These are phyloP conservation scores for Exophiala aquamarina DNA, from an alignment of 2,329 filamentous ascomycete species.

Conservation along the genomic window DNA sequence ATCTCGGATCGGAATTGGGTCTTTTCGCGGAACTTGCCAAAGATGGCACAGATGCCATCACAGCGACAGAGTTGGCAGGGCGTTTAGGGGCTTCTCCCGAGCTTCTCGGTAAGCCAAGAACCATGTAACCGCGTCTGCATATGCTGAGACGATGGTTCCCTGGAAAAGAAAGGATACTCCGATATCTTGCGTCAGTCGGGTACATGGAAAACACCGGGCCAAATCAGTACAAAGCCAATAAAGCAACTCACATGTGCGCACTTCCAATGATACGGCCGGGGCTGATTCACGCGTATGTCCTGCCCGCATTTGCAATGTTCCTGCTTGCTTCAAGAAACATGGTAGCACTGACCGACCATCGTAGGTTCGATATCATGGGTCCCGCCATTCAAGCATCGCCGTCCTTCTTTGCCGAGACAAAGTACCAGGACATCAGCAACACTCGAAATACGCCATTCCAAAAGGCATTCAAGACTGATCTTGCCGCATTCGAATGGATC, in stretches of 20 bases:
- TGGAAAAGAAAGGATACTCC: constrained; percentile 23
- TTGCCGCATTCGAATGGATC: constrained; percentile 33
- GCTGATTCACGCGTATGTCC: constrained; percentile 18
- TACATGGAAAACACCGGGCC: constrained; percentile 15
- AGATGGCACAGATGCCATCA: constrained; percentile 12
- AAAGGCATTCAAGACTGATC: constrained; percentile 32
- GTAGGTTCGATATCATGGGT: constrained; percentile 22
- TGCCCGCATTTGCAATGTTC: not conserved
- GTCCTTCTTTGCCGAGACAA: constrained; percentile 31
- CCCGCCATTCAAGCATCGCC: constrained; percentile 27
- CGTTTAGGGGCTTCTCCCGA: constrained; percentile 17
- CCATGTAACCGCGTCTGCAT: not conserved
- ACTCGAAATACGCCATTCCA: constrained; percentile 32
- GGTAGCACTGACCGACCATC: not conserved
- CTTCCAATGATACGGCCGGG: constrained; percentile 10
- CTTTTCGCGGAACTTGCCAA: constrained; percentile 22
- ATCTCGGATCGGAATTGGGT: constrained; percentile 25
- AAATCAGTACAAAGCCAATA: constrained; percentile 25
- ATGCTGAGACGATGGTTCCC: not conserved
- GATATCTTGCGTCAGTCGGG: constrained; percentile 28
- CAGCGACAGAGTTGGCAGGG: constrained; percentile 16
- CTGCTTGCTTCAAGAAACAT: not conserved
- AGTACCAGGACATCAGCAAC: constrained; percentile 31
- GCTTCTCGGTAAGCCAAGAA: constrained; percentile 16
- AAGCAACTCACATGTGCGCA: constrained; percentile 25